These are phyloP conservation scores for Sutorius eximius DNA, from an alignment of 1,284 basidiomycete genomes.

Conservation along the genomic window DNA sequence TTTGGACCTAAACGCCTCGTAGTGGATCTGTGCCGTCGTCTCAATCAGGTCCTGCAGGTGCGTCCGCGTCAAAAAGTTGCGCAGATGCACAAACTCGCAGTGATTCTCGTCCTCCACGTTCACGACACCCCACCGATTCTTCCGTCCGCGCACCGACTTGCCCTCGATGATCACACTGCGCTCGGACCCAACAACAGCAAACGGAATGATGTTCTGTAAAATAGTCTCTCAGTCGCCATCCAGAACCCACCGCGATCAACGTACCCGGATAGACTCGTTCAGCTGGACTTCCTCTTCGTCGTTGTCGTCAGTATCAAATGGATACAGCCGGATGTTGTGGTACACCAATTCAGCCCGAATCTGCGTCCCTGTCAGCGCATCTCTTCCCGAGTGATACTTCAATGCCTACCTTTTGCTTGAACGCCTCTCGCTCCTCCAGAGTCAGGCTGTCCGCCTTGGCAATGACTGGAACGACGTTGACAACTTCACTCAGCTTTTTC, in stretches of 20 bases:
- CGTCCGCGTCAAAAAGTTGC: conserved; percentile 96
- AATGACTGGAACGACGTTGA: conserved; percentile 98
- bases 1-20: conserved; percentile 99
- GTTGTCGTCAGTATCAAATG: conserved; percentile 95
- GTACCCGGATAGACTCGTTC: conserved; percentile 87
- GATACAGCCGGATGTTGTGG: conserved; percentile 94
- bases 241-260: conserved; percentile 29
- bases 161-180: conserved; percentile 93
- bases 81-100: conserved; percentile 97
- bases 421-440: conserved; percentile 86
- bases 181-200: conserved; percentile 96
- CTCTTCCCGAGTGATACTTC: neutral
- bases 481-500: conserved; percentile 98
- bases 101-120: conserved; percentile 96
- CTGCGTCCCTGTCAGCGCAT: conserved; percentile 38
- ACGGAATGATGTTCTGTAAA: conserved; percentile 85
- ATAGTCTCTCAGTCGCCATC: conserved; percentile 4
- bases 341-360: conserved; percentile 92
- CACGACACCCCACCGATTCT: conserved; percentile 97
- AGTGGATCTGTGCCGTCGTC: conserved; percentile 98
- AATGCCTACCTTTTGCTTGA: conserved; percentile 80
- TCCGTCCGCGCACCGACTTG: conserved; percentile 91
- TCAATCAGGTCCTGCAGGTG: conserved; percentile 99
- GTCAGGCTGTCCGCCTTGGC: conserved; percentile 98
- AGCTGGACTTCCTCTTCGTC: conserved; percentile 91